phyloP scores from a whole-genome alignment of 257 asterid species.

The Fraxinus anomala region DNA sequence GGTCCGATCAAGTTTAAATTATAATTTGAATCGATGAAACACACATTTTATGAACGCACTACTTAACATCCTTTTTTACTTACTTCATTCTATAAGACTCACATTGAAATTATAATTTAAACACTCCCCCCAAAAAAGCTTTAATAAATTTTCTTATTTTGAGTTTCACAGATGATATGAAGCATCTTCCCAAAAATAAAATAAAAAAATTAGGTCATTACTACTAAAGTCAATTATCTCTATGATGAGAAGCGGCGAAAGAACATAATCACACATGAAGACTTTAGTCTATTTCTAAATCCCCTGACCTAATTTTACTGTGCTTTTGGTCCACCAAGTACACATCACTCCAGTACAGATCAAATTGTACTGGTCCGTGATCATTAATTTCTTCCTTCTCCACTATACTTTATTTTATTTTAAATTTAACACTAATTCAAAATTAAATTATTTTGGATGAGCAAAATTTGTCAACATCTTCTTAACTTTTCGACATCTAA shows the following conservation, averaged over 20 bases:
- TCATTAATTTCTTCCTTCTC: not conserved
- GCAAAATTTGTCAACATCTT: no score
- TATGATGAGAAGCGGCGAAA: slow-evolving; percentile 20
- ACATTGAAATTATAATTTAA: no score
- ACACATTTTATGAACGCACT: no score
- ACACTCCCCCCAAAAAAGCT: no score
- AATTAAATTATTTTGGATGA: no score
- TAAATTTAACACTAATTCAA: not conserved
- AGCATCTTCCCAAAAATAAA: not conserved
- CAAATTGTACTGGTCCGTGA: slow-evolving; percentile 31
- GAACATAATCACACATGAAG: slow-evolving; percentile 33
- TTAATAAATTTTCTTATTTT: no score
- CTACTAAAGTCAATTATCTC: slow-evolving; percentile 17
- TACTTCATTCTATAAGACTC: no score
- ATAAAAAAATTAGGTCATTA: not conserved
- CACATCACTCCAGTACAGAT: slow-evolving; percentile 26
- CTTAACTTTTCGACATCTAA: not conserved
- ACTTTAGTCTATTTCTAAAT: slow-evolving; percentile 19
- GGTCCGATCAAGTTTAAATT: no score
- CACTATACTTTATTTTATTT: not conserved
- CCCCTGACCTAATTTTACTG: slow-evolving; percentile 46
- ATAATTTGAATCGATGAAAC: no score
- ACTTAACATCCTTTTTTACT: no score
- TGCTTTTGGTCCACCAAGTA: slow-evolving; percentile 29
- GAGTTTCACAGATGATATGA: not conserved